Base-by-base conservation (phyloP, 495 filamentous ascomycete genomes). In the Cenococcum geophilum region DNA sequence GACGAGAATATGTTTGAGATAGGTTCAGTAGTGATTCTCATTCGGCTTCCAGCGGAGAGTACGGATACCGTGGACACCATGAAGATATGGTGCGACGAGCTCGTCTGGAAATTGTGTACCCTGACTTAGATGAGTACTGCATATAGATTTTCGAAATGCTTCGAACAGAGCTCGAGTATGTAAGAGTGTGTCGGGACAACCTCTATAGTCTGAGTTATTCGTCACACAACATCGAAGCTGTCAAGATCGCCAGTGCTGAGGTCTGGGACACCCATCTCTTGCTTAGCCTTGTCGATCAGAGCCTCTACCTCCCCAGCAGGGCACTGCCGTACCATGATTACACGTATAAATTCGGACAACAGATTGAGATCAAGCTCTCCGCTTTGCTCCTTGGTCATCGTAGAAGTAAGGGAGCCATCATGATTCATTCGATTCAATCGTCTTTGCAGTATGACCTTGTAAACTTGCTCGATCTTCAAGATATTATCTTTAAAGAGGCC, bases 261-360 rank as follows among this genome's bases (percentile, higher is more conserved):
- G n/a, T 63, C 32, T 16, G 66, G 62, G 36, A 66, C 34, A 4
- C 60, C 63, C 32, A 65, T 55, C 12, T 69, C 61, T 45, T 34
- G 21, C 52, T 66, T 69, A 11, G 60, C 66, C 50, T 66, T 37
- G 16, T 69, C 59, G 35, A 69, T 66, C 59, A 66, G 60, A 21
- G 20, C 52, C 45, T 69, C 66, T 16, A 69, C 60, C n/a, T 42
- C 56, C 25, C 55, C 60, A 22, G 66, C 40, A 10, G 50, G 14
- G 34, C 61, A 23, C 14, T 60, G 51, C 4, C 62, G 59, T 35
- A 62, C 64, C 52, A 69, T 37, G 16, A 69, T 48, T 12, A 66
- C 63, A 20, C 66, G 62, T 18, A 66, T 36, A 21, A 69, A 63
- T 34, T 69, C 66, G 18, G 66, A 65, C 22, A 69, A n/a, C 10